A percentile compares a stretch with the other conserved stretches of the same genome.
These are phyloP conservation scores for Phyllosticta citribraziliensis DNA, from an alignment of 2,329 filamentous ascomycete genomes.

Conservation along the genomic window DNA sequence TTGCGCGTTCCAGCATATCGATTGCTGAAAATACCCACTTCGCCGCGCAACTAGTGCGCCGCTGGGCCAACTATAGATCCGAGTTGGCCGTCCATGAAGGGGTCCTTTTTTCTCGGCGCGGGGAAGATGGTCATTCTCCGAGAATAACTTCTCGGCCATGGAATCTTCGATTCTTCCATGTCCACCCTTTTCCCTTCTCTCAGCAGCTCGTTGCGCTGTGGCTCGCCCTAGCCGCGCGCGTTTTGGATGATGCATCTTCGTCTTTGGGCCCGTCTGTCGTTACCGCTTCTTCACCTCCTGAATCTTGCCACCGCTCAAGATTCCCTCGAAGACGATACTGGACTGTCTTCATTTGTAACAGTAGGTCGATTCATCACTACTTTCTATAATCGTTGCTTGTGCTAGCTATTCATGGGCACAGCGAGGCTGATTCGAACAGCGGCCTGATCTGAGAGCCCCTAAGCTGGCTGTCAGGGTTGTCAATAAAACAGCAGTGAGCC, in stretches of 20 bases:
- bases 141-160: background rate
- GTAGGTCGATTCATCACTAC: conserved; percentile 1
- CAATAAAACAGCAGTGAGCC: conserved; percentile 8
- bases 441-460: conserved; percentile 7
- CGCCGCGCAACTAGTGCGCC: background rate
- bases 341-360: conserved; percentile 4
- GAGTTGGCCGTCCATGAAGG: background rate
- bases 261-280: background rate
- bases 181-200: background rate
- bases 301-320: background rate
- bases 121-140: background rate
- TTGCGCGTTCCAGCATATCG: background rate
- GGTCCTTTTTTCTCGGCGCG: background rate
- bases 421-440: conserved; percentile 7
- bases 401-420: background rate
- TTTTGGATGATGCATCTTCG: background rate
- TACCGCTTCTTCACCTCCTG: background rate
- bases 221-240: background rate
- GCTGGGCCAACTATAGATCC: background rate
- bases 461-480: conserved; percentile 8
- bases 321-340: background rate
- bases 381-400: background rate
- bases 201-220: background rate
- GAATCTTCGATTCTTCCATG: background rate
- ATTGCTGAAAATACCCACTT: background rate